phyloP scores from a whole-genome alignment of 768 basidiomycete genomes.

The Suillus sp. region DNA sequence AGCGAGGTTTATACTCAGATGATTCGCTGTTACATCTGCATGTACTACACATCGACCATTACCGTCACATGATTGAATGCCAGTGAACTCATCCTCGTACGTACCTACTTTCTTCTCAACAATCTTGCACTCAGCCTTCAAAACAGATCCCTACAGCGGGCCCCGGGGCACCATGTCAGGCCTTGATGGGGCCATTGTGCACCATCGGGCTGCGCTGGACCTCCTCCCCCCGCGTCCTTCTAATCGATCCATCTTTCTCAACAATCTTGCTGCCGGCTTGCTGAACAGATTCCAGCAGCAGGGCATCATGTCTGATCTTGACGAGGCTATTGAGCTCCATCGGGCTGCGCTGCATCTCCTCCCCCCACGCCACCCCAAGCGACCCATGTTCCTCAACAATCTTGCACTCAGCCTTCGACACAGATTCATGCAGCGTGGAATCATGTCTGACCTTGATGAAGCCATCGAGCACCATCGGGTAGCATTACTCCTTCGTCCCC shows the following conservation, averaged over 20 bases:
- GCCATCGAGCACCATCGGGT: background rate
- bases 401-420: background rate
- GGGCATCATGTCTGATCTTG: no score
- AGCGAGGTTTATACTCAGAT: no score
- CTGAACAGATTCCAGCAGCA: no score
- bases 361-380: background rate
- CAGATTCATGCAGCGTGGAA: background rate
- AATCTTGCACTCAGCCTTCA: background rate
- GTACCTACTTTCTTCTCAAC: background rate
- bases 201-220: no score
- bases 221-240: no score
- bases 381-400: background rate
- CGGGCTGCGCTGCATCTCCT: background rate
- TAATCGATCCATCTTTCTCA: no score
- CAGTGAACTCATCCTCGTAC: no score
- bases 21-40: no score
- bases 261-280: no score
- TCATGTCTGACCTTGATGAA: background rate
- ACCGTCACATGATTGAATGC: no score
- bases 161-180: background rate
- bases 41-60: no score
- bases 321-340: background rate
- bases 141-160: background rate
- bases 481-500: background rate
- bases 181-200: background rate